phyloP scores from a whole-genome alignment of 2,329 filamentous ascomycete species.

The Aureobasidium sp. region DNA sequence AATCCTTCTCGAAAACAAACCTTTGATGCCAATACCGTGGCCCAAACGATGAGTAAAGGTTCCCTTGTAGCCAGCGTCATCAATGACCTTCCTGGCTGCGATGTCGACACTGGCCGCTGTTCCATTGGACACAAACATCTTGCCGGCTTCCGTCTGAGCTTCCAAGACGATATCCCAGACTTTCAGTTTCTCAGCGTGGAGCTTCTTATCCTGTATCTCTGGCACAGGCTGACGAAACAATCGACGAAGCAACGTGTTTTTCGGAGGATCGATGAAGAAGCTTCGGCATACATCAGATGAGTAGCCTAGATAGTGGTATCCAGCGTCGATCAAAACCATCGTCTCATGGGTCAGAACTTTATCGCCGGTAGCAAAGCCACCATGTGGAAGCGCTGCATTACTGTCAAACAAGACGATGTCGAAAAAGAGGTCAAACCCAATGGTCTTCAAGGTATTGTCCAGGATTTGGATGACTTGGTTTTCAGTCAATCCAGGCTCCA shows the following conservation, averaged over 20 bases:
- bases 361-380: constrained; percentile 55
- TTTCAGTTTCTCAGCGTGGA: constrained; percentile 54
- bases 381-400: constrained; percentile 60
- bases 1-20: background rate
- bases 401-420: constrained; percentile 70
- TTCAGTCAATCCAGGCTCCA: constrained; percentile 65
- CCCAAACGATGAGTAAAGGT: constrained; percentile 69
- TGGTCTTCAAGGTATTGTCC: constrained; percentile 59
- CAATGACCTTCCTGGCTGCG: constrained; percentile 64
- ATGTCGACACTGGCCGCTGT: constrained; percentile 68
- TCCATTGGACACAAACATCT: constrained; percentile 55
- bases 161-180: constrained; percentile 69
- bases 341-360: constrained; percentile 60
- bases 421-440: constrained; percentile 66
- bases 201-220: constrained; percentile 24
- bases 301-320: constrained; percentile 65
- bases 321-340: constrained; percentile 70
- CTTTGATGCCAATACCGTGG: constrained; percentile 71
- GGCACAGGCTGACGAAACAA: background rate
- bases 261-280: constrained; percentile 52
- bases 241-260: background rate
- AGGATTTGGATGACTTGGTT: constrained; percentile 63
- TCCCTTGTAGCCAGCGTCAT: constrained; percentile 63
- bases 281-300: constrained; percentile 70
- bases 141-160: constrained; percentile 64